These are phyloP conservation scores for Penicillium pulvis DNA, from an alignment of 495 filamentous ascomycete species.

Conservation along the genomic window DNA sequence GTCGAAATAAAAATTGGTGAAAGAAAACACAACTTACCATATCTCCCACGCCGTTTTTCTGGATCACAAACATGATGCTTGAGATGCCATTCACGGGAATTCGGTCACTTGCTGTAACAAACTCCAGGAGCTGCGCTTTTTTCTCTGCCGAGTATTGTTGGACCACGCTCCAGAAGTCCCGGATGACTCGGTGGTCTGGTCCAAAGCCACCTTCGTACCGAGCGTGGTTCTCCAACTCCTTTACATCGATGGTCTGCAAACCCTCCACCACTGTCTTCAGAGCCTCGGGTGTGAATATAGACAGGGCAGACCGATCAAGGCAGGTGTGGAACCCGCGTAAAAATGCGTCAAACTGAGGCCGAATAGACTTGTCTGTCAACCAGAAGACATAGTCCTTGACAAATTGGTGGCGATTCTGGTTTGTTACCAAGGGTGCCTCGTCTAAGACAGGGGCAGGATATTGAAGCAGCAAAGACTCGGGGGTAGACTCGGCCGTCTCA, in stretches of 20 bases:
- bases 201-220: conserved; percentile 80
- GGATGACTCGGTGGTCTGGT: conserved; percentile 63
- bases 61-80: conserved; percentile 79
- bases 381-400: conserved; percentile 88
- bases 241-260: conserved; percentile 71
- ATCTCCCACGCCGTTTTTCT: conserved; percentile 73
- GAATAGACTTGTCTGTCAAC: conserved; percentile 76
- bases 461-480: conserved; percentile 20
- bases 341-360: conserved; percentile 79
- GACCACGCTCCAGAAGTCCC: conserved; percentile 83
- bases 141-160: conserved; percentile 61
- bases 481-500: conserved; percentile 21
- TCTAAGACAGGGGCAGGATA: conserved; percentile 31
- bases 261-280: conserved; percentile 84
- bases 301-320: conserved; percentile 66
- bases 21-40: conserved; percentile 34
- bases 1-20: background rate
- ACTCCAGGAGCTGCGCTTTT: conserved; percentile 79
- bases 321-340: conserved; percentile 77
- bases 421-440: conserved; percentile 62
- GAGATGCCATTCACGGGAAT: conserved; percentile 81
- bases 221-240: conserved; percentile 65
- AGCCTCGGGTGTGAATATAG: conserved; percentile 67
- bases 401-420: conserved; percentile 72
- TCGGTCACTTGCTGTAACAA: conserved; percentile 91